Evolutionary conservation across 352 stramenopile species (phyloP).

Genomic region (Phytophthora megakarya): DNA sequence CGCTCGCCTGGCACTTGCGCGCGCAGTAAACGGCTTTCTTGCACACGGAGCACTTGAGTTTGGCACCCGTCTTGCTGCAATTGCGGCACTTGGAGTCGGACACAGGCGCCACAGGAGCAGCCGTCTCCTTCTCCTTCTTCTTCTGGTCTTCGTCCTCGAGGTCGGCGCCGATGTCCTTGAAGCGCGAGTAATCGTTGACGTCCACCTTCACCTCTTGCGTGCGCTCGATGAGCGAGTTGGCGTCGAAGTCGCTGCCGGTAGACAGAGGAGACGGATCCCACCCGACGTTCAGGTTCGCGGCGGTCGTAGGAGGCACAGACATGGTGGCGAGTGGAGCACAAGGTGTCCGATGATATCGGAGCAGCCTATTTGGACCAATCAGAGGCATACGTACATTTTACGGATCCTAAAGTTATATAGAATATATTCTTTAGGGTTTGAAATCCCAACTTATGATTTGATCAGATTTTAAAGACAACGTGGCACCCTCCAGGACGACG

Average conservation of each 20-base stretch:
- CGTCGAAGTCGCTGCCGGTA: conserved; percentile 27
- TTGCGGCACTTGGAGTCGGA: conserved; percentile 63
- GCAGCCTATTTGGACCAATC: conserved; percentile 12
- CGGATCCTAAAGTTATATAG: no score
- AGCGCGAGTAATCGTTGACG: conserved; percentile 88
- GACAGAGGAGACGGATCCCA: conserved; percentile 52
- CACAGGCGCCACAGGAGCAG: background rate
- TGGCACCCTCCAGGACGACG: conserved; percentile 20
- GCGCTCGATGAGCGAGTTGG: conserved; percentile 62
- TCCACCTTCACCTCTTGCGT: conserved; percentile 70
- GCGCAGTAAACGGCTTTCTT: conserved; percentile 88
- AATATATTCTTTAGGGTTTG: no score
- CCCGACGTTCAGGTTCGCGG: conserved; percentile 44
- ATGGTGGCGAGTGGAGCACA: conserved; percentile 13
- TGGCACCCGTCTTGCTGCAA: conserved; percentile 73
- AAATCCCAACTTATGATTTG: no score
- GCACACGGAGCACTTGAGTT: conserved; percentile 88
- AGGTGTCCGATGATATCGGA: no score
- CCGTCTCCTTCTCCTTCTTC: conserved; percentile 6
- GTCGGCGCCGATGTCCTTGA: conserved; percentile 71
- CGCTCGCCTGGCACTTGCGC: conserved; percentile 77
- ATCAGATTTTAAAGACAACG: background rate
- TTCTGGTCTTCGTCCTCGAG: conserved; percentile 44
- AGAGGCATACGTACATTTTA: background rate
- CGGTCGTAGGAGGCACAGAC: conserved; percentile 30